A percentile compares a stretch with the other conserved stretches of the same genome.
These are phyloP conservation scores for Deinandra increscens DNA, from an alignment of 129 eudicot genomes.

Conservation along the genomic window DNA sequence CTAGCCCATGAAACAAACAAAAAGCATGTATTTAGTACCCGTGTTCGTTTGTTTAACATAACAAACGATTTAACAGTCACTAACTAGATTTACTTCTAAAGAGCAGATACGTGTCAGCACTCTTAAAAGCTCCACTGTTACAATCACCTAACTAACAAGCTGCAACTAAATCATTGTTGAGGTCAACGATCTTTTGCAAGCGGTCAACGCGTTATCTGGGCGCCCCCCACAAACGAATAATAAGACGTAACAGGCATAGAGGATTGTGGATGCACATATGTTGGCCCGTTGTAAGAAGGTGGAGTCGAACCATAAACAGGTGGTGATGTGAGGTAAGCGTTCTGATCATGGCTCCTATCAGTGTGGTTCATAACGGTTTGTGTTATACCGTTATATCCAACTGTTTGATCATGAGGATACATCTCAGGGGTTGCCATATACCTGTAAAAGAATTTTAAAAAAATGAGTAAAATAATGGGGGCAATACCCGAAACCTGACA, in stretches of 20 bases:
- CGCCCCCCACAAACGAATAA: slow-evolving; percentile 33
- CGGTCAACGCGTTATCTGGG: slow-evolving; percentile 16
- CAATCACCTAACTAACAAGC: background rate
- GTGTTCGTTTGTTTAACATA: no score
- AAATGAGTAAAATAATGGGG: background rate
- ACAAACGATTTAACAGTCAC: no score
- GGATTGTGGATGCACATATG: slow-evolving; percentile 16
- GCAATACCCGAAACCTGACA: background rate
- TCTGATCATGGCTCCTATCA: slow-evolving; percentile 24
- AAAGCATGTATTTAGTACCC: no score
- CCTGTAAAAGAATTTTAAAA: slow-evolving; percentile 26
- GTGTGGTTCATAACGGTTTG: slow-evolving; percentile 11
- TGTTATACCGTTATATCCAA: slow-evolving; percentile 23
- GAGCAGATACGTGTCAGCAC: no score
- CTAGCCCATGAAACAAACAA: background rate
- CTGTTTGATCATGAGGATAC: slow-evolving; percentile 16
- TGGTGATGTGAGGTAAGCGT: slow-evolving; percentile 18
- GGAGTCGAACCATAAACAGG: slow-evolving; percentile 24
- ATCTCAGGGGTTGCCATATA: slow-evolving; percentile 23
- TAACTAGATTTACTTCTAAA: no score
- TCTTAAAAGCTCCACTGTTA: no score
- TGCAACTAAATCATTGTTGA: background rate
- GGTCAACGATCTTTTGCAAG: background rate
- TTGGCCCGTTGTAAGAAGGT: slow-evolving; percentile 20
- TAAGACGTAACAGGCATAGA: slow-evolving; percentile 26